Conservation (phyloP, 768 basidiomycete genomes). For the Xerocomellus intermedius region DNA sequence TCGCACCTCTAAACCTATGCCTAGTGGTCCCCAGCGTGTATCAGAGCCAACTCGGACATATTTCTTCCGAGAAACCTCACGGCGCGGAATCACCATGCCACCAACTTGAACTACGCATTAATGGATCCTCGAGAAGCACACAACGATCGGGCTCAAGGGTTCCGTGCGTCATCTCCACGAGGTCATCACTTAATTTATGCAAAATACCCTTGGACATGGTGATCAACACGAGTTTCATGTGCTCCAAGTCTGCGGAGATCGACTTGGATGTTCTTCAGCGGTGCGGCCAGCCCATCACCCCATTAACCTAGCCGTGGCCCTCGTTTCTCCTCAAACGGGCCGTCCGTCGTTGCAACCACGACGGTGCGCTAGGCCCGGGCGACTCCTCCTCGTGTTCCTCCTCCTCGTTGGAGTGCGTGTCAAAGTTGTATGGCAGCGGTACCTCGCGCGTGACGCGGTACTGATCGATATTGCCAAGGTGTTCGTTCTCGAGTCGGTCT, state of each 20-base stretch:
- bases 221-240: background rate
- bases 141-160: background rate
- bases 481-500: conserved; percentile 88
- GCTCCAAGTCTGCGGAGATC: background rate
- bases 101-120: too few species aligned
- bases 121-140: background rate
- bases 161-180: background rate
- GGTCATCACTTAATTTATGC: background rate
- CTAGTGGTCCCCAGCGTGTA: too few species aligned
- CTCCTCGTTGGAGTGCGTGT: conserved; percentile 46
- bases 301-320: conserved; percentile 1
- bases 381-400: conserved; percentile 39
- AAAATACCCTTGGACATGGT: background rate
- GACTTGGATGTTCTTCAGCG: background rate
- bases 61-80: too few species aligned
- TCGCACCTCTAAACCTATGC: too few species aligned
- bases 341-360: background rate
- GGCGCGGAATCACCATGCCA: too few species aligned
- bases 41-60: too few species aligned
- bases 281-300: background rate
- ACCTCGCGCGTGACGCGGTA: conserved; percentile 87
- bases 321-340: background rate
- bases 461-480: conserved; percentile 93
- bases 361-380: too few species aligned
- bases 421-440: conserved; percentile 72